Evolutionary conservation across 805 yeast species (phyloP).

Genomic region (Vanderwaltozyma yarrowii): DNA sequence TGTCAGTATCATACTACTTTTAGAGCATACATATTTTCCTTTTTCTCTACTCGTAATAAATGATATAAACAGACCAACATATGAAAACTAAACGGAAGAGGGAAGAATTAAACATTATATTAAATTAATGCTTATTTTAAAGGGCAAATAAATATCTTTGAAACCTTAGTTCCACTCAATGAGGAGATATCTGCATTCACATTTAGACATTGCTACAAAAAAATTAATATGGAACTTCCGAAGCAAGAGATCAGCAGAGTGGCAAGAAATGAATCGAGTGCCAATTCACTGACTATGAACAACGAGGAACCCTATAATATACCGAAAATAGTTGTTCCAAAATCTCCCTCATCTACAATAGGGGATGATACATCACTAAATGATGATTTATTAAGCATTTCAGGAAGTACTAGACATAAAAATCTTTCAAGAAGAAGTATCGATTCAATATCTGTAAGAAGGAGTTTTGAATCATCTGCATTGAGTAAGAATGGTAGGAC

Average conservation of each 20-base stretch:
- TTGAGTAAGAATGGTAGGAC: conserved; percentile 9
- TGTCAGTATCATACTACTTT: no score
- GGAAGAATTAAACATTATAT: no score
- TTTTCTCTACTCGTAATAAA: no score
- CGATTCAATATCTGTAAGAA: conserved; percentile 18
- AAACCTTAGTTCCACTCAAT: no score
- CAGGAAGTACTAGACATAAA: conserved; percentile 12
- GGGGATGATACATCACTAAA: conserved; percentile 23
- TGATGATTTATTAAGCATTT: conserved; percentile 27
- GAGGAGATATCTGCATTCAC: no score
- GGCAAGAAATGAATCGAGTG: not conserved
- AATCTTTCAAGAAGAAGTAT: conserved; percentile 15
- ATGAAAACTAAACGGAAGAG: no score
- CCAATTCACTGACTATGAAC: not conserved
- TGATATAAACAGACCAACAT: no score
- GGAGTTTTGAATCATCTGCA: conserved; percentile 27
- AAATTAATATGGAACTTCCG: not conserved
- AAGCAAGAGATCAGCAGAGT: not conserved
- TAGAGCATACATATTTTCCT: no score
- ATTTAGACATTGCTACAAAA: no score
- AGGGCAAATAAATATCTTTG: no score
- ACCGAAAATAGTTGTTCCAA: conserved; percentile 4
- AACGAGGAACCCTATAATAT: not conserved
- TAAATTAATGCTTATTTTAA: no score
- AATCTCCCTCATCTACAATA: conserved; percentile 1